Evolutionary conservation across 2,329 filamentous ascomycete species (phyloP).

Genomic region (Colletotrichum sp.): DNA sequence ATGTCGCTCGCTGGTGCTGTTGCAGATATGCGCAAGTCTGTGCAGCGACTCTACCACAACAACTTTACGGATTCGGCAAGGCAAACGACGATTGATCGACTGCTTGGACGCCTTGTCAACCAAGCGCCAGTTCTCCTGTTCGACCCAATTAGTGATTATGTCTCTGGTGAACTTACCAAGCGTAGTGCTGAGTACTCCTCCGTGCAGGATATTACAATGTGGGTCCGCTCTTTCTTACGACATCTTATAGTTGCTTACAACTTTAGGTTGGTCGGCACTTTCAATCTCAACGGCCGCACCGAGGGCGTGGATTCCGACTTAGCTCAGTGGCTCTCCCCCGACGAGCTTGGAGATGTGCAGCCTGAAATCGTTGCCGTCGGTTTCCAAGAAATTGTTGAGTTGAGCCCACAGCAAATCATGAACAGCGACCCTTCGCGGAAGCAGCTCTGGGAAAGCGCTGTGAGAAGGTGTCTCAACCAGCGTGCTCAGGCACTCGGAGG

Average conservation of each 20-base stretch:
- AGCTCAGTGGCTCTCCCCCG: slow-evolving; percentile 82
- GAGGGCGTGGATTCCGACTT: slow-evolving; percentile 80
- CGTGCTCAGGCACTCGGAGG: slow-evolving; percentile 68
- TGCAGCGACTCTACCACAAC: slow-evolving; percentile 94
- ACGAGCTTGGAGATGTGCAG: slow-evolving; percentile 60
- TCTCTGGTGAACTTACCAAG: slow-evolving; percentile 76
- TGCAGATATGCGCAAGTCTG: slow-evolving; percentile 94
- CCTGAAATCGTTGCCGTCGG: slow-evolving; percentile 90
- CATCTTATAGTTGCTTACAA: slow-evolving; percentile 24
- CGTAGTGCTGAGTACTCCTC: slow-evolving; percentile 76
- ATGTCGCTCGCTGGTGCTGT: slow-evolving; percentile 94
- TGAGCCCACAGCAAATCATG: slow-evolving; percentile 99
- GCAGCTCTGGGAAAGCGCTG: slow-evolving; percentile 84
- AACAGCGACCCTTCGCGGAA: slow-evolving; percentile 91
- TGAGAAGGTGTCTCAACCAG: slow-evolving; percentile 77
- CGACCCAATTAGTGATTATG: slow-evolving; percentile 93
- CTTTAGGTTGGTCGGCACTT: slow-evolving; percentile 74
- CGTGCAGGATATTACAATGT: slow-evolving; percentile 76
- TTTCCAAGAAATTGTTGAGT: slow-evolving; percentile 97
- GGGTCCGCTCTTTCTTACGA: slow-evolving; percentile 33
- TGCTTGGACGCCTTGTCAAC: slow-evolving; percentile 84
- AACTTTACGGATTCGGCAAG: slow-evolving; percentile 94
- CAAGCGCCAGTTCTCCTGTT: slow-evolving; percentile 85
- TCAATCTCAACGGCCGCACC: slow-evolving; percentile 92
- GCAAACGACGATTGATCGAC: slow-evolving; percentile 93